Conservation (phyloP, 208 protist species). For the Naegleria gruberi region DNA sequence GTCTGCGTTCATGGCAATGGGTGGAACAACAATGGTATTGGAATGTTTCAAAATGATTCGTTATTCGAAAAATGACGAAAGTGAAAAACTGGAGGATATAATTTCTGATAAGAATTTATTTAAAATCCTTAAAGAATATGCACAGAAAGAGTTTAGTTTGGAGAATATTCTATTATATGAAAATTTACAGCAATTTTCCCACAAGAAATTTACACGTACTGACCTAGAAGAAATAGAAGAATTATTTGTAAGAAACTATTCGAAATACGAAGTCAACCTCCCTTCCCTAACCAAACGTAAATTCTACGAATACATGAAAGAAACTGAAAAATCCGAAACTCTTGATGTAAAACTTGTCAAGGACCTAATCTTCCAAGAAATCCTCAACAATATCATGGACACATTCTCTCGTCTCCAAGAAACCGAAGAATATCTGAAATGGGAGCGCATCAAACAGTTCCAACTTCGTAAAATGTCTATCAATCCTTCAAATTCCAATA, state of each 20-base stretch:
- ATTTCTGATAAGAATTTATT: background rate
- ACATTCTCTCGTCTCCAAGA: too few relatives aligned
- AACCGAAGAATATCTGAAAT: too few relatives aligned
- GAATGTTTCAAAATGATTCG: background rate
- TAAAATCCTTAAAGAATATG: background rate
- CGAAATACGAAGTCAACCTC: background rate
- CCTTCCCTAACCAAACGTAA: background rate
- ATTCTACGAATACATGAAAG: background rate
- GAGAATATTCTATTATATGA: background rate
- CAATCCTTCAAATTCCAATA: too few relatives aligned
- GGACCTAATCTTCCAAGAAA: too few relatives aligned
- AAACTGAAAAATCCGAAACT: too few relatives aligned
- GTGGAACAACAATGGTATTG: background rate
- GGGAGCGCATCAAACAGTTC: too few relatives aligned
- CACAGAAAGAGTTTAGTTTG: background rate
- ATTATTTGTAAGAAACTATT: background rate
- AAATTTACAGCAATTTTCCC: background rate
- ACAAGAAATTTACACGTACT: background rate
- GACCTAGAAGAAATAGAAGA: background rate
- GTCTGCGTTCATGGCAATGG: background rate
- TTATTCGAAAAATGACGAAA: background rate
- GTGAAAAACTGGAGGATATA: background rate
- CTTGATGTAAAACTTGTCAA: too few relatives aligned
- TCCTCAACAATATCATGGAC: too few relatives aligned
- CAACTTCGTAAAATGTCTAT: too few relatives aligned